Conservation (phyloP, 768 basidiomycete genomes). For the Mycena floridula region DNA sequence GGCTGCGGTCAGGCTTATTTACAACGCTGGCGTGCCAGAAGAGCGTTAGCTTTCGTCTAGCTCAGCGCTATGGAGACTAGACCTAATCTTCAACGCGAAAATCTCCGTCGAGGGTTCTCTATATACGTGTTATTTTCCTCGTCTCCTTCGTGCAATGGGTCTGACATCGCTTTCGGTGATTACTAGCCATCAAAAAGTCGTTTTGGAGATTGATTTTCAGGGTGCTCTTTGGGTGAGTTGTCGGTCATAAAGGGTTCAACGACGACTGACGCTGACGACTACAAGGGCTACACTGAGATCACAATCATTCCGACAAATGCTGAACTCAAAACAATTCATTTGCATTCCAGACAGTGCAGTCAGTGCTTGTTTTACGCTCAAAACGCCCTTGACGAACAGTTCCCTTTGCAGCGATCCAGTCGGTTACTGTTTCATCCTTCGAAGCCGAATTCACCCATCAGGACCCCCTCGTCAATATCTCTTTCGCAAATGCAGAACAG, state of each 20-base stretch:
- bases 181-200: slow-evolving; percentile 96
- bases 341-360: slow-evolving; percentile 89
- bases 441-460: slow-evolving; percentile 73
- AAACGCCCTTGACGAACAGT: slow-evolving; percentile 8
- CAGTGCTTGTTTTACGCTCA: slow-evolving; percentile 28
- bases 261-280: too few species aligned
- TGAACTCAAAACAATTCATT: slow-evolving; percentile 76
- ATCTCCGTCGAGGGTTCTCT: slow-evolving; percentile 76
- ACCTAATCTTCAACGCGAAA: slow-evolving; percentile 64
- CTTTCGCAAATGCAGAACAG: slow-evolving; percentile 44
- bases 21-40: too few species aligned
- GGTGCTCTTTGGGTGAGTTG: slow-evolving; percentile 77
- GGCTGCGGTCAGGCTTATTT: too few species aligned
- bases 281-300: slow-evolving; percentile 89
- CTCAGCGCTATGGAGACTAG: slow-evolving; percentile 16
- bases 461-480: slow-evolving; percentile 67
- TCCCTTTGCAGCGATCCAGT: slow-evolving; percentile 52
- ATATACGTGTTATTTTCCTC: slow-evolving; percentile 64
- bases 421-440: slow-evolving; percentile 65
- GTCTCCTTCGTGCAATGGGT: slow-evolving; percentile 14
- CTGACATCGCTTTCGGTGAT: slow-evolving; percentile 46
- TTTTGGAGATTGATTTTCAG: slow-evolving; percentile 88
- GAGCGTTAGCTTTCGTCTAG: too few species aligned
- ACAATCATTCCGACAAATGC: slow-evolving; percentile 77
- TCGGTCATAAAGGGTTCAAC: slow-evolving; percentile 15